Conservation (phyloP, 768 basidiomycete genomes). For the Mycena latifolia region DNA sequence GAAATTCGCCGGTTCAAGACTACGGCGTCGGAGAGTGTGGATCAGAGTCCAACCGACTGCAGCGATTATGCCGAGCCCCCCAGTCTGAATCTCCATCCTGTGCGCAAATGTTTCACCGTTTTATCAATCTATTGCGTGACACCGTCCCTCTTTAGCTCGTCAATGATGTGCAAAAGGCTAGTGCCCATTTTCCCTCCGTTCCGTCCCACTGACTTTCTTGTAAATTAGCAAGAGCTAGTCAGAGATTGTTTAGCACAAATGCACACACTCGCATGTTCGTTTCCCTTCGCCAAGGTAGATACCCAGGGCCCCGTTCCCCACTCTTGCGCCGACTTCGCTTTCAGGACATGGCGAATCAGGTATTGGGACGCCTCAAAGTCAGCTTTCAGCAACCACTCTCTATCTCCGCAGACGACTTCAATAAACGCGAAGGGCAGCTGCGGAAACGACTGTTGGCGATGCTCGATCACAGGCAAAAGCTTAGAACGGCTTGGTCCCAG, state of each 20-base stretch:
- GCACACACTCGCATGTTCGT: neutral
- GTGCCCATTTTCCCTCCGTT: neutral
- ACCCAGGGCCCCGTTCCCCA: neutral
- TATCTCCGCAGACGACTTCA: neutral
- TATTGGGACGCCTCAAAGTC: neutral
- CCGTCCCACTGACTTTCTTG: neutral
- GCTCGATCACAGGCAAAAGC: neutral
- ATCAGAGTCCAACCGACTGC: neutral
- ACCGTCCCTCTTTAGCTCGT: neutral
- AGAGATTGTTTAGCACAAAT: neutral
- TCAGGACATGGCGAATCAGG: neutral
- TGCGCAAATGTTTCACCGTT: neutral
- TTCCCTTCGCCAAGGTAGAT: neutral
- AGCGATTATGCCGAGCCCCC: neutral
- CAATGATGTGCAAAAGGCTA: neutral
- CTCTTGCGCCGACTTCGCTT: neutral
- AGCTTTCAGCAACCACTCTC: too few relatives aligned
- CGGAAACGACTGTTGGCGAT: neutral
- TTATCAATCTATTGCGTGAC: neutral
- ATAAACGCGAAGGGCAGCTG: neutral
- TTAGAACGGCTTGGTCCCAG: neutral
- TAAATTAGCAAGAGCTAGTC: neutral
- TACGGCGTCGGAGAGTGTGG: neutral
- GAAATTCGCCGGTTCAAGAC: neutral
- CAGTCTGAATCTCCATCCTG: neutral